These are phyloP conservation scores for Aechmea fasciata DNA, from an alignment of 176 grass and related monocot species.

Conservation along the genomic window DNA sequence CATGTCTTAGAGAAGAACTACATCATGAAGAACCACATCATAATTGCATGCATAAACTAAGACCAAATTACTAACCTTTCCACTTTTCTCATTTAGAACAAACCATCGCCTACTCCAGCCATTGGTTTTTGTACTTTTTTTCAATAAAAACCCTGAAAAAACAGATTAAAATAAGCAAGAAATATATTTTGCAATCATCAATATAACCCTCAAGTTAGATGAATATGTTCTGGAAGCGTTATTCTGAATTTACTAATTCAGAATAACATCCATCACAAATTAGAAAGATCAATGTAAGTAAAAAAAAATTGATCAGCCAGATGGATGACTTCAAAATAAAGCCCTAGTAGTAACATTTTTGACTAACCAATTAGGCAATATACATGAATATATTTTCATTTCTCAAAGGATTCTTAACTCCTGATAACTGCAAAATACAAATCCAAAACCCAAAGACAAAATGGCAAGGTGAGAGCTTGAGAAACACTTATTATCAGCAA, in stretches of 20 bases:
- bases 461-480: too few species aligned
- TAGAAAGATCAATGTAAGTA: too few species aligned
- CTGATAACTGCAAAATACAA: too few species aligned
- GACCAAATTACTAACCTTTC: slow-evolving; percentile 54
- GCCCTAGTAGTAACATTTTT: too few species aligned
- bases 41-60: background rate
- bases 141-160: slow-evolving; percentile 64
- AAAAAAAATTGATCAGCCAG: too few species aligned
- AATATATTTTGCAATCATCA: background rate
- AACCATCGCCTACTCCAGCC: slow-evolving; percentile 83
- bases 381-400: background rate
- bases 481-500: too few species aligned
- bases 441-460: too few species aligned
- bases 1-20: background rate
- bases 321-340: too few species aligned
- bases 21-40: background rate
- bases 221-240: background rate
- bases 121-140: slow-evolving; percentile 88
- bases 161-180: background rate
- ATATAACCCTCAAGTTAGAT: background rate
- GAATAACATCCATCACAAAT: too few species aligned
- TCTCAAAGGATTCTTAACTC: background rate
- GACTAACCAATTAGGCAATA: background rate
- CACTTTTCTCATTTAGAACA: slow-evolving; percentile 83
- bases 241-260: background rate